Conservation (phyloP, 129 eudicot species). For the Helichrysum umbraculigerum region DNA sequence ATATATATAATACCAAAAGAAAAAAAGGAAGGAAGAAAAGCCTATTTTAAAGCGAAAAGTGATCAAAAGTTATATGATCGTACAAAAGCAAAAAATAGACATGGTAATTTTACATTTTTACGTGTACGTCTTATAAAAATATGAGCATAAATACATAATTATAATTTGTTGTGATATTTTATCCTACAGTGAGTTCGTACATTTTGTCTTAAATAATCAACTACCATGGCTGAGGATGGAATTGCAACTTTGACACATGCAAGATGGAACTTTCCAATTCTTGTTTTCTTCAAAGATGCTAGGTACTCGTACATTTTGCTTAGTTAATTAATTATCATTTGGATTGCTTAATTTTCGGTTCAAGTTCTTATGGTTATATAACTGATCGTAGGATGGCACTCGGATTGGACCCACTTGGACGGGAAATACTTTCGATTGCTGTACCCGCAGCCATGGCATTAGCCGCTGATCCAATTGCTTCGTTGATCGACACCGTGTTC, state of each 20-base stretch:
- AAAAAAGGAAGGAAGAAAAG: too few species aligned
- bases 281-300: conserved; percentile 59
- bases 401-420: conserved; percentile 63
- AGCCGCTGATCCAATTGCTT: conserved; percentile 86
- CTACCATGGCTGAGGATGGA: conserved; percentile 43
- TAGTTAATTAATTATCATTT: neutral
- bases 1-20: too few species aligned
- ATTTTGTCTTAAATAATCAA: neutral
- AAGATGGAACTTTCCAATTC: conserved; percentile 46
- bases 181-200: neutral
- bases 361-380: neutral
- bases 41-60: too few species aligned
- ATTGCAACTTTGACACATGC: conserved; percentile 11
- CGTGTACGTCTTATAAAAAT: too few species aligned
- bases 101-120: too few species aligned
- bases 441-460: conserved; percentile 76
- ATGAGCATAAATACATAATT: too few species aligned
- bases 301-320: conserved; percentile 33
- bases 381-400: conserved; percentile 43
- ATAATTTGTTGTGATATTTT: too few species aligned
- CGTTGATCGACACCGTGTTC: conserved; percentile 71
- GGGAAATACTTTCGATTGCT: conserved; percentile 65
- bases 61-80: too few species aligned
- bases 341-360: neutral
- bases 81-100: too few species aligned